A percentile compares a stretch with the other conserved stretches of the same genome.
Conservation (phyloP, 192 early-diverging fungal genomes). For the Rhizophlyctis rosea region DNA sequence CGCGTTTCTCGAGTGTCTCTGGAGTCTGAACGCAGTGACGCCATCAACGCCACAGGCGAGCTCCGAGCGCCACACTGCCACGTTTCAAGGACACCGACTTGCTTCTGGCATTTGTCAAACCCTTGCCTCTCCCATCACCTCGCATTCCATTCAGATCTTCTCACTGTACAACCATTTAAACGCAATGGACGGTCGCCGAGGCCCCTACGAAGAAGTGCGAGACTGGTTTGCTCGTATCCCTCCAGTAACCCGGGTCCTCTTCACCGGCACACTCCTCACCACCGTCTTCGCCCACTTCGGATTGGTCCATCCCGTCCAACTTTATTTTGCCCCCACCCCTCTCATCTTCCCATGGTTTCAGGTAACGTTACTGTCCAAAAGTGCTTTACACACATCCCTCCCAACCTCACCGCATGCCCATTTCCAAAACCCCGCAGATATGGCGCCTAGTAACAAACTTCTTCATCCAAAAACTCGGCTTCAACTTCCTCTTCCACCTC, state of each 20-base stretch:
- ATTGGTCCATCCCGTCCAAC: slow-evolving; percentile 27
- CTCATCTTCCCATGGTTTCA: slow-evolving; percentile 56
- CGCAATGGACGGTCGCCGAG: too few relatives aligned
- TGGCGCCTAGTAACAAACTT: slow-evolving; percentile 77
- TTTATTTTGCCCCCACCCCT: slow-evolving; percentile 57
- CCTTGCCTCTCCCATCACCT: too few relatives aligned
- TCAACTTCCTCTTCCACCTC: slow-evolving; percentile 63
- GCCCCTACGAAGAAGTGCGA: slow-evolving; percentile 46
- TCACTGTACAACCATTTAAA: too few relatives aligned
- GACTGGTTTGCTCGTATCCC: slow-evolving; percentile 57
- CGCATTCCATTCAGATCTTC: too few relatives aligned
- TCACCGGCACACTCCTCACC: slow-evolving; percentile 47
- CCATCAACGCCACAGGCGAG: too few relatives aligned
- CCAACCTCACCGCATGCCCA: background rate
- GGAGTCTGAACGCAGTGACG: too few relatives aligned
- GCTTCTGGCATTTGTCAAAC: too few relatives aligned
- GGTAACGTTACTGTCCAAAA: slow-evolving; percentile 27
- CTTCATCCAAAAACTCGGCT: slow-evolving; percentile 48
- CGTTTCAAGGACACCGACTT: too few relatives aligned
- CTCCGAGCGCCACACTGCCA: too few relatives aligned
- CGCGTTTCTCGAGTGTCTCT: too few relatives aligned
- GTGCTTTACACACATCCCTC: background rate
- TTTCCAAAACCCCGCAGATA: too few relatives aligned
- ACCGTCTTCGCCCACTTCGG: slow-evolving; percentile 42
- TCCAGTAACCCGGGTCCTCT: slow-evolving; percentile 53